A percentile compares a stretch with the other conserved stretches of the same genome.
phyloP scores from a whole-genome alignment of 2,329 filamentous ascomycete species.

The Volutella citrinella region DNA sequence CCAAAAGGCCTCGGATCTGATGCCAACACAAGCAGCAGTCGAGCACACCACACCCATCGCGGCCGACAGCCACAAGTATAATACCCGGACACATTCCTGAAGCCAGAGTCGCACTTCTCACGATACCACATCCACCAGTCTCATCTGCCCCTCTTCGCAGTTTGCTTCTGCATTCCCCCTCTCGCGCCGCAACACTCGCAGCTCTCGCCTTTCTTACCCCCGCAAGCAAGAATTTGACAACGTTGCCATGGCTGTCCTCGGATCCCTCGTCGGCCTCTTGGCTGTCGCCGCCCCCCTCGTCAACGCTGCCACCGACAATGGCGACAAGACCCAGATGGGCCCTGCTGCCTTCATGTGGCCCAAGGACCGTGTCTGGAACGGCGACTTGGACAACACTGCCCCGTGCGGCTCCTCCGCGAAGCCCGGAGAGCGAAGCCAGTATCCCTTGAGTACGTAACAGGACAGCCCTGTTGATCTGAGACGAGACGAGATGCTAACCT shows the following conservation, averaged over 20 bases:
- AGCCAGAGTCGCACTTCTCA: too few species aligned
- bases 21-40: too few species aligned
- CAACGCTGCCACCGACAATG: constrained; percentile 10
- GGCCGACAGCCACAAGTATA: too few species aligned
- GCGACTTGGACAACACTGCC: constrained; percentile 50
- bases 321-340: constrained; percentile 41
- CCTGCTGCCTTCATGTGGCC: constrained; percentile 62
- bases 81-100: too few species aligned
- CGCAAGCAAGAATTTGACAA: background rate
- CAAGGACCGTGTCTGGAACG: constrained; percentile 52
- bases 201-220: constrained; percentile 1
- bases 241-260: constrained; percentile 16
- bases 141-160: too few species aligned
- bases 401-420: constrained; percentile 54
- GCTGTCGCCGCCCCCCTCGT: constrained; percentile 10
- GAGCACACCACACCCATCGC: too few species aligned
- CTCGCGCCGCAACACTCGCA: too few species aligned
- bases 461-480: background rate
- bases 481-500: too few species aligned
- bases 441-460: constrained; percentile 47
- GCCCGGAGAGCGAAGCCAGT: constrained; percentile 49
- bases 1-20: too few species aligned
- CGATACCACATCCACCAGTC: too few species aligned
- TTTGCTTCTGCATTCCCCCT: too few species aligned
- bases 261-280: constrained; percentile 15